Percentiles rank a stretch among this genome's conserved stretches.
Evolutionary conservation across 2,329 filamentous ascomycete genomes (phyloP).

Genomic region (Cucurbitaria berberidis): DNA sequence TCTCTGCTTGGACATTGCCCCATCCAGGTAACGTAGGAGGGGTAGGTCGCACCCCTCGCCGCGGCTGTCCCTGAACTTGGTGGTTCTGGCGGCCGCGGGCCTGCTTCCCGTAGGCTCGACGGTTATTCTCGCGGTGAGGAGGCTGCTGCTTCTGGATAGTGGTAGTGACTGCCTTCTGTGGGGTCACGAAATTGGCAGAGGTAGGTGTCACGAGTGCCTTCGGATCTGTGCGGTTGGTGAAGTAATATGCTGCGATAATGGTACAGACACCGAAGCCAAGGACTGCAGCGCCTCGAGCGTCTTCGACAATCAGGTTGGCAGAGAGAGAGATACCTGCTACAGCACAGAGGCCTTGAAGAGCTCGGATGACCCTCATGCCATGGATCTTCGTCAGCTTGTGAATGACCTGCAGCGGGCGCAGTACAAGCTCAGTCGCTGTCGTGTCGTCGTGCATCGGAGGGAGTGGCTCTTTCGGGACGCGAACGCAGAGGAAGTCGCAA

Average conservation of each 20-base stretch:
- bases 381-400: background rate
- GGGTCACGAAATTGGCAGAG: background rate
- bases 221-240: background rate
- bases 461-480: conserved; percentile 28
- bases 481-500: conserved; percentile 34
- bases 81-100: background rate
- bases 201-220: background rate
- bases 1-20: conserved; percentile 7
- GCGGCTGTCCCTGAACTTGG: background rate
- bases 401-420: background rate
- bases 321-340: background rate
- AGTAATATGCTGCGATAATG: background rate
- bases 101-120: conserved; percentile 1
- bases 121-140: background rate
- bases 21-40: conserved; percentile 7
- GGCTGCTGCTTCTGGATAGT: background rate
- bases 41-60: background rate
- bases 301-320: background rate
- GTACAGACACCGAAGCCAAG: background rate
- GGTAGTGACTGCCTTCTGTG: background rate
- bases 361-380: background rate
- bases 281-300: background rate
- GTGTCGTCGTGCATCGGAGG: conserved; percentile 20
- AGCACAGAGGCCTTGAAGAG: conserved; percentile 4
- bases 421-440: background rate